Evolutionary conservation across 345 rosid species (phyloP).

Genomic region (Eucalyptus caleyi): DNA sequence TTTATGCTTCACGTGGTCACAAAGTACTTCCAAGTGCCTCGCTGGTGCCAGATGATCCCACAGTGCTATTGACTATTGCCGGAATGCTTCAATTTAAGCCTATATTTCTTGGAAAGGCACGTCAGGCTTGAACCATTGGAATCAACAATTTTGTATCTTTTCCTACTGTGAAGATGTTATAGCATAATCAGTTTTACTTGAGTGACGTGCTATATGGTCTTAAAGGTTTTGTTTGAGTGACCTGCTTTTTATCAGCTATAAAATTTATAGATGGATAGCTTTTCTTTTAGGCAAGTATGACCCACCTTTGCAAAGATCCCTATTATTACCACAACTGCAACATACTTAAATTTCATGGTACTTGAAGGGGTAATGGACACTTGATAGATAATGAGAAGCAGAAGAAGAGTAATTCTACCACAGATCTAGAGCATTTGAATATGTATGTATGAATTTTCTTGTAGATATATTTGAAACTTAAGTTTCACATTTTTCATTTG

Average conservation of each 20-base stretch:
- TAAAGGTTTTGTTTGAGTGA: background rate
- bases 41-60: conserved; percentile 93
- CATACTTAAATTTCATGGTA: background rate
- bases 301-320: background rate
- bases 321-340: background rate
- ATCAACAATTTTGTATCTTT: background rate
- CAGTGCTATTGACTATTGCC: conserved; percentile 88
- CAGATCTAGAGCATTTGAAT: background rate
- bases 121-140: background rate
- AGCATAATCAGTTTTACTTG: background rate
- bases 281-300: background rate
- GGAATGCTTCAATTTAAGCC: conserved; percentile 99
- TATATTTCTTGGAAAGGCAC: conserved; percentile 88
- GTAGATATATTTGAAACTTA: background rate
- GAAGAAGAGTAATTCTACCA: background rate
- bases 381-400: background rate
- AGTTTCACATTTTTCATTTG: background rate
- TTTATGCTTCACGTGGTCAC: conserved; percentile 86
- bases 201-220: background rate
- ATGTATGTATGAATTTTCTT: background rate
- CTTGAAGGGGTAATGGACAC: background rate
- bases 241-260: background rate
- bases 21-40: conserved; percentile 84
- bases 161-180: background rate
- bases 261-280: background rate